These are phyloP conservation scores for Hypoxylon sp. DNA, from an alignment of 2,329 filamentous ascomycete genomes.

Conservation along the genomic window DNA sequence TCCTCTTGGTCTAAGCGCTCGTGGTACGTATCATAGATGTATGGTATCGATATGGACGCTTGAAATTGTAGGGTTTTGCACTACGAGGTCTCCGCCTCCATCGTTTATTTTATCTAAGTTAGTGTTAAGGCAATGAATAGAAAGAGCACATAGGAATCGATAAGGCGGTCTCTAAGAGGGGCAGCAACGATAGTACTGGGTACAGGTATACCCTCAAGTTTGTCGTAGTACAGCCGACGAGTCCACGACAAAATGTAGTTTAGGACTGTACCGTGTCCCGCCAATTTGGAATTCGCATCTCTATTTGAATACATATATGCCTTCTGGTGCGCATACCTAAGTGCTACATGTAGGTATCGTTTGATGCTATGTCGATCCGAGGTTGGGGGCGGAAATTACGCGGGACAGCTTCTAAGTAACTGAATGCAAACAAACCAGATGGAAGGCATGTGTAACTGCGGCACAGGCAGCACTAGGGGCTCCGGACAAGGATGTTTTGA, in stretches of 20 bases:
- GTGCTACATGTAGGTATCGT: no score
- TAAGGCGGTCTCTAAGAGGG: neutral
- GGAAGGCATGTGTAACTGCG: neutral
- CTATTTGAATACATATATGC: neutral
- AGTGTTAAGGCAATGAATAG: neutral
- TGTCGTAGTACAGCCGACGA: neutral
- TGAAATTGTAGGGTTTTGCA: neutral
- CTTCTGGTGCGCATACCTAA: neutral
- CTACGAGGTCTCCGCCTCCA: neutral
- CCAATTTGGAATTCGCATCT: neutral
- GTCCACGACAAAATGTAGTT: neutral
- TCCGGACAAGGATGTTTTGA: neutral
- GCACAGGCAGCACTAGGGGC: neutral
- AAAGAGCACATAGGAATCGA: neutral
- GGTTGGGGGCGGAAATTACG: constrained; percentile 1
- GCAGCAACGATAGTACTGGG: neutral
- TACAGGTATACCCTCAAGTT: neutral
- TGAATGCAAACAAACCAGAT: neutral
- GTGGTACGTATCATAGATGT: neutral
- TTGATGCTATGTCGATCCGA: neutral
- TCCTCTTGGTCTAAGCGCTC: neutral
- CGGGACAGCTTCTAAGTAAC: neutral
- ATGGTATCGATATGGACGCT: neutral
- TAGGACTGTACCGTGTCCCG: neutral
- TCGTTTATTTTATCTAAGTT: neutral